A percentile compares a stretch with the other conserved stretches of the same genome.
phyloP scores from a whole-genome alignment of 2,329 filamentous ascomycete species.

The Stachybotrys chartarum region DNA sequence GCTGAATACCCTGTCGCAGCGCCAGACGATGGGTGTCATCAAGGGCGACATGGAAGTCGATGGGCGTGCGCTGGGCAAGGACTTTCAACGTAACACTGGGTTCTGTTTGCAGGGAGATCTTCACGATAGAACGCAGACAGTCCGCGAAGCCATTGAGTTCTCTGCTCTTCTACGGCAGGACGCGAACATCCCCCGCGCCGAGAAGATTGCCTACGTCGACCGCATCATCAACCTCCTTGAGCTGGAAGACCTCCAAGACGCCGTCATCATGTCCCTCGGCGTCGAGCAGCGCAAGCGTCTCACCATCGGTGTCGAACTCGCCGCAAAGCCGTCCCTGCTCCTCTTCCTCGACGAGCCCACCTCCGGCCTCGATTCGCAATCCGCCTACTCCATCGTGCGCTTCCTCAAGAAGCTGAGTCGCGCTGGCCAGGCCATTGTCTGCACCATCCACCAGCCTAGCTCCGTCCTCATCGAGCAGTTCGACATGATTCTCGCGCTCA shows the following conservation, averaged over 20 bases:
- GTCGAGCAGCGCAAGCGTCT: constrained; percentile 48
- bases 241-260: constrained; percentile 55
- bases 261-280: constrained; percentile 51
- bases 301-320: constrained; percentile 47
- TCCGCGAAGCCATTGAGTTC: constrained; percentile 58
- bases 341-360: constrained; percentile 56
- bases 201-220: constrained; percentile 61
- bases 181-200: constrained; percentile 42
- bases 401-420: constrained; percentile 52
- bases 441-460: constrained; percentile 52
- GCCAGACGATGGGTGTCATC: constrained; percentile 67
- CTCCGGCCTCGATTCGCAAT: constrained; percentile 47
- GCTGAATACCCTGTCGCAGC: constrained; percentile 67
- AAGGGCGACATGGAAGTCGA: constrained; percentile 72
- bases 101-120: constrained; percentile 57
- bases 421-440: constrained; percentile 50
- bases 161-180: constrained; percentile 57
- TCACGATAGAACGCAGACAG: constrained; percentile 55
- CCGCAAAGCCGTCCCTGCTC: constrained; percentile 47
- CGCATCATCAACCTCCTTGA: constrained; percentile 58
- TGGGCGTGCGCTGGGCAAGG: constrained; percentile 57
- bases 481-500: constrained; percentile 44
- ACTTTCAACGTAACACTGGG: constrained; percentile 72
- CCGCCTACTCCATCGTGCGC: constrained; percentile 50
- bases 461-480: constrained; percentile 47